phyloP scores from a whole-genome alignment of 805 yeast species.

The Metschnikowia orientalis region DNA sequence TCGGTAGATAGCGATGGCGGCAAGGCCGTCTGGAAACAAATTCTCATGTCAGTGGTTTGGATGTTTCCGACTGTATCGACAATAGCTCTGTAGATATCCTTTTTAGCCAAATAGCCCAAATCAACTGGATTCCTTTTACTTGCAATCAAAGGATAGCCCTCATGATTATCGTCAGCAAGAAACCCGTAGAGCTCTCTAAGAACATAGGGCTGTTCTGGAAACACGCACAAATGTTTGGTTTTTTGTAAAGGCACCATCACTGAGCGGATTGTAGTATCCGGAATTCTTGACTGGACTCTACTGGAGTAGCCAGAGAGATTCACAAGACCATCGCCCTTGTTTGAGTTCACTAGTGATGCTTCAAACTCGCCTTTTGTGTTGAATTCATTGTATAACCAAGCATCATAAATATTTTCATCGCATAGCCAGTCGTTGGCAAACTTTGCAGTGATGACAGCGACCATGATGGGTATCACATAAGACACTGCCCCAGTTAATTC shows the following conservation, averaged over 20 bases:
- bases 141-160: conserved; percentile 38
- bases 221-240: conserved; percentile 28
- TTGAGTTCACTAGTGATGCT: conserved; percentile 22
- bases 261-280: conserved; percentile 25
- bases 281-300: conserved; percentile 26
- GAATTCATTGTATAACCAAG: conserved; percentile 31
- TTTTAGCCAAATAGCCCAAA: conserved; percentile 36
- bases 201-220: conserved; percentile 26
- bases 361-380: conserved; percentile 16
- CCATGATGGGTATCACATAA: conserved; percentile 81
- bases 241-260: conserved; percentile 30
- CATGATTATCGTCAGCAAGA: conserved; percentile 32
- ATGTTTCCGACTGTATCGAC: conserved; percentile 13
- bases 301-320: conserved; percentile 29
- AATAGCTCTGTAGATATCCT: conserved; percentile 18
- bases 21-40: conserved; percentile 12
- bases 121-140: conserved; percentile 23
- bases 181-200: conserved; percentile 18
- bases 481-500: conserved; percentile 84
- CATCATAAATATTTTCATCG: conserved; percentile 61
- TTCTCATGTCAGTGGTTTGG: conserved; percentile 10
- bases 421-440: conserved; percentile 63
- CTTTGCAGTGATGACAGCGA: conserved; percentile 71
- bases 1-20: conserved; percentile 5
- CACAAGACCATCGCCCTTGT: conserved; percentile 38